These are phyloP conservation scores for Mucor velutinosus DNA, from an alignment of 371 early-diverging fungal species.

Conservation along the genomic window DNA sequence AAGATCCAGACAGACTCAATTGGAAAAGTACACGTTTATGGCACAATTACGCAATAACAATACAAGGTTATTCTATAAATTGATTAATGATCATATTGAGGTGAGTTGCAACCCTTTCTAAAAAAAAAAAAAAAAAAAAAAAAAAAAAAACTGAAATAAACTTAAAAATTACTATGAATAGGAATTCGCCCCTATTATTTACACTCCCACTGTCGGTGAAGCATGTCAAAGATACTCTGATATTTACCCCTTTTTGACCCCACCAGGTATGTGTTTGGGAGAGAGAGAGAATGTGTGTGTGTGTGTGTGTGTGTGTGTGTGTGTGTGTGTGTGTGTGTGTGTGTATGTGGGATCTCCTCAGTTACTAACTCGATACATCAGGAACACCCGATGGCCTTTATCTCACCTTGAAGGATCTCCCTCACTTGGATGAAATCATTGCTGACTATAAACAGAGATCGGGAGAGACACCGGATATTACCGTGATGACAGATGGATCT, in stretches of 20 bases:
- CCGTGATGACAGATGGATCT: constrained; percentile 92
- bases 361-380: not conserved
- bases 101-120: constrained; percentile 32
- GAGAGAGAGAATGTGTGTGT: no score
- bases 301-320: no score
- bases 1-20: constrained; percentile 57
- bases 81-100: constrained; percentile 75
- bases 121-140: not conserved
- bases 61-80: constrained; percentile 76
- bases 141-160: not conserved
- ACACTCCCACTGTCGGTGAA: constrained; percentile 91
- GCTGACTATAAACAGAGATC: constrained; percentile 57
- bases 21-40: constrained; percentile 85
- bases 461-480: constrained; percentile 64
- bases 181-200: constrained; percentile 82
- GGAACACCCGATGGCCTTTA: constrained; percentile 80
- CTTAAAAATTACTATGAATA: constrained; percentile 23
- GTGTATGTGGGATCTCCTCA: no score
- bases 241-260: constrained; percentile 81
- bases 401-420: constrained; percentile 75
- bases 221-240: constrained; percentile 89
- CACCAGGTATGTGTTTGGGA: constrained; percentile 52
- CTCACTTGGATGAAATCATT: constrained; percentile 72
- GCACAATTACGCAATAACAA: constrained; percentile 80
- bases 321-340: no score